Evolutionary conservation across 768 basidiomycete genomes (phyloP).

Genomic region (Leccinum uliginosum): DNA sequence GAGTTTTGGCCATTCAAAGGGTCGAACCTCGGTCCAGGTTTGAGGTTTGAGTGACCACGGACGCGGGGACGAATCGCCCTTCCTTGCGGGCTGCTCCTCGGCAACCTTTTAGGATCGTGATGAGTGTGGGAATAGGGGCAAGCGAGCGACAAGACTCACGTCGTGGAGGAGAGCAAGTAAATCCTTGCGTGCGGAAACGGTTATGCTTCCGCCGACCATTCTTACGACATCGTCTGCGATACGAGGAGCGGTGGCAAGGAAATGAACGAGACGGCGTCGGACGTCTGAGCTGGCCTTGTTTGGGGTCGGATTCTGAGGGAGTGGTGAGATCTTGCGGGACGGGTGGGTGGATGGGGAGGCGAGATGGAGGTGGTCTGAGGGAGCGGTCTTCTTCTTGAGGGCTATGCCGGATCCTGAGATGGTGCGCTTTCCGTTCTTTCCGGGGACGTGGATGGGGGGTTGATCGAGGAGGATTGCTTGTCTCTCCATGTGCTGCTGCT

Average conservation of each 20-base stretch:
- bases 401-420: slow-evolving; percentile 25
- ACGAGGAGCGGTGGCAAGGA: slow-evolving; percentile 48
- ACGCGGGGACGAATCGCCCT: slow-evolving; percentile 35
- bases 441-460: slow-evolving; percentile 28
- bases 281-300: slow-evolving; percentile 20
- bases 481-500: slow-evolving; percentile 47
- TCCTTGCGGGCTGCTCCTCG: slow-evolving; percentile 37
- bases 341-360: slow-evolving; percentile 26
- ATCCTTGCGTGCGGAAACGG: slow-evolving; percentile 35
- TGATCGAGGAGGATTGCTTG: slow-evolving; percentile 40
- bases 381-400: slow-evolving; percentile 24
- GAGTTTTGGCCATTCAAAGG: slow-evolving; percentile 55
- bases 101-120: slow-evolving; percentile 40
- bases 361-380: slow-evolving; percentile 29
- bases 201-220: slow-evolving; percentile 43
- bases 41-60: slow-evolving; percentile 51
- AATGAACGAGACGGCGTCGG: slow-evolving; percentile 44
- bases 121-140: background rate
- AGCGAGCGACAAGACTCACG: slow-evolving; percentile 30
- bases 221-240: slow-evolving; percentile 35
- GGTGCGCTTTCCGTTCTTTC: slow-evolving; percentile 45
- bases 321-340: slow-evolving; percentile 30
- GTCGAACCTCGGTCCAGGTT: slow-evolving; percentile 68
- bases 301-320: slow-evolving; percentile 18
- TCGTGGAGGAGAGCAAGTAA: slow-evolving; percentile 47